A percentile compares a stretch with the other conserved stretches of the same genome.
phyloP scores from a whole-genome alignment of 176 grass and related monocot species.

The Triticum timopheevii region DNA sequence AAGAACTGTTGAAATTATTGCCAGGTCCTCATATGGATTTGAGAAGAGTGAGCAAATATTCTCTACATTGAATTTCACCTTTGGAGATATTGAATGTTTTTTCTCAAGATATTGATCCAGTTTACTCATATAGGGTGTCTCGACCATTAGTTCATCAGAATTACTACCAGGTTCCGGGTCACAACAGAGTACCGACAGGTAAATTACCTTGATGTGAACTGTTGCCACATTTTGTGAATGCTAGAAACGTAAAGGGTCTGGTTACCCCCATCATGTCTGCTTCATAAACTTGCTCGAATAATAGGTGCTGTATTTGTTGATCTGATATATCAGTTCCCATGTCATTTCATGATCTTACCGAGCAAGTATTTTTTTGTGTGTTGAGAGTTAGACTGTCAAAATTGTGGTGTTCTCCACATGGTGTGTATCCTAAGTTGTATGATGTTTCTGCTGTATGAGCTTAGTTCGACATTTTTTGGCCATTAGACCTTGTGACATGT shows the following conservation, averaged over 20 bases:
- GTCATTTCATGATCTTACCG: not conserved
- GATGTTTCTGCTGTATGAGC: not conserved
- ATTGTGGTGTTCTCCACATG: not conserved
- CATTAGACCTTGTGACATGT: not conserved
- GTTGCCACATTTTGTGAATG: not conserved
- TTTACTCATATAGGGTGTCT: slow-evolving; percentile 42
- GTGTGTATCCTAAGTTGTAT: not conserved
- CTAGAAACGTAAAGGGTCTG: slow-evolving; percentile 23
- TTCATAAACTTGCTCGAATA: not conserved
- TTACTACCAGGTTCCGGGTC: slow-evolving; percentile 27
- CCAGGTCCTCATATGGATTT: slow-evolving; percentile 92
- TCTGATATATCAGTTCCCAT: not conserved
- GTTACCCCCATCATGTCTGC: not conserved
- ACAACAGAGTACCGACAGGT: slow-evolving; percentile 76
- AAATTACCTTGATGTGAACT: not conserved
- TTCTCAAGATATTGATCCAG: slow-evolving; percentile 12
- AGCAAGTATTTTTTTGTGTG: not conserved
- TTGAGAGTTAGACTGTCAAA: not conserved
- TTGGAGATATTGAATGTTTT: not conserved
- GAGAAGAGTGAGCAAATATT: slow-evolving; percentile 63
- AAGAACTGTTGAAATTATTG: slow-evolving; percentile 81
- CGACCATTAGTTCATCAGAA: slow-evolving; percentile 33
- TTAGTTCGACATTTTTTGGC: not conserved
- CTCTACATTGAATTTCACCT: not conserved
- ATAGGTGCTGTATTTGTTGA: not conserved